Evolutionary conservation across 2,329 filamentous ascomycete species (phyloP), one percentile per base, ranked within the genome.

Genomic region (Lachnum nothofagi): DNA sequence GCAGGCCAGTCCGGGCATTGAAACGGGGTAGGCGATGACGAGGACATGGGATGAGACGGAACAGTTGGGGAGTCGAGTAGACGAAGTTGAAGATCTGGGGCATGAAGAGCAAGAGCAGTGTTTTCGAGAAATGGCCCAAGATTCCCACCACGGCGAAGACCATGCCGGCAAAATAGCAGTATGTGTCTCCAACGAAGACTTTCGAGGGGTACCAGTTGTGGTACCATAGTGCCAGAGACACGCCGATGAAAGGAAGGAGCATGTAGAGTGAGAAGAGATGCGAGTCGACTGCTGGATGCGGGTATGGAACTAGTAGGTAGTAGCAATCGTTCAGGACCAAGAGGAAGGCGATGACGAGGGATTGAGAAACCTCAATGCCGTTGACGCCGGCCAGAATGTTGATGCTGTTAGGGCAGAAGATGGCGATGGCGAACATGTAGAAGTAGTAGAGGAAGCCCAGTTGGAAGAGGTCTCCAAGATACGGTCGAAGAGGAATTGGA

Each of bases 341-440:
- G 43, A 97, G 78, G 45, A 83, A 68, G 22, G 91, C 91, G 65
- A 98, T 88, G 55, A 95, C 87, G 54, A 98, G 75, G 51, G 90
- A 96, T 71, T 98, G 93, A 9, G 86, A 83, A 47, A 97, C 93
- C 68, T 98, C 93, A 66, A 98, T 93, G 47, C 93, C 93, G 68
- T 98, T 98, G 69, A 98, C 88, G n/a, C 93, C 93, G 0, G 93
- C 93, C n/a, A 98, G 76, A 71, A 98, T 98, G 74, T 98, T 98
- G 79, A 98, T 98, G 68, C 89, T 90, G 72, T 98, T 97, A 5
- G 93, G 91, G 60, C 90, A 95, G 74, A 98, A 98, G 68, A 98
- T 98, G 65, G 91, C 88, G 59, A 98, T 80, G 48, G 87, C 85
- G 44, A 89, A 88, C 93, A 98, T 98, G 76, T 97, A 98, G 63